Conservation (phyloP, 495 filamentous ascomycete genomes). For the Trypethelium eluteriae region DNA sequence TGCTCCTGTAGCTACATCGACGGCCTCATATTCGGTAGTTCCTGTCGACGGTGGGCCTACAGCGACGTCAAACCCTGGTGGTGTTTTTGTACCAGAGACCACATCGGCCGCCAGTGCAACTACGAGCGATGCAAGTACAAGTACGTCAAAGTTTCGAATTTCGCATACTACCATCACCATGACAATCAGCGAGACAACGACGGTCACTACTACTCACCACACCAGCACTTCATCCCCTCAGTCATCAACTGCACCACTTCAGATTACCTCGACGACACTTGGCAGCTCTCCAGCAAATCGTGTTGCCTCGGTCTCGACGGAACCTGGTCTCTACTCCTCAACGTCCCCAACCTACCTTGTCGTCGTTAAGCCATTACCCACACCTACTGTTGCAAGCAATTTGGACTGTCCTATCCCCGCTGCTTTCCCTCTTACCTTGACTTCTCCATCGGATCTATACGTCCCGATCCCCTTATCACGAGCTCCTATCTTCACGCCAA, state of each 20-base stretch:
- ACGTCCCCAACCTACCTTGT: not conserved
- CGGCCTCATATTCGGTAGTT: not conserved
- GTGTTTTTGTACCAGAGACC: slow-evolving; percentile 1
- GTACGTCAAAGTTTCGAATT: not conserved
- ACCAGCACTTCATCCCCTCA: not conserved
- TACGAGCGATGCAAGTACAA: not conserved
- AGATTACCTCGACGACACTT: not conserved
- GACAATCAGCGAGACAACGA: not conserved
- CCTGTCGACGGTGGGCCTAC: not conserved
- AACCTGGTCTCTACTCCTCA: not conserved
- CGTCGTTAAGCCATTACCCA: too few relatives aligned
- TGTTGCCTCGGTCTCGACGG: not conserved
- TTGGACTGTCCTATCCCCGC: not conserved
- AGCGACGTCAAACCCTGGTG: not conserved
- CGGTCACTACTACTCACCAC: not conserved
- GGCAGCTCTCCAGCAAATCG: not conserved
- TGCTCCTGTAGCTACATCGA: not conserved
- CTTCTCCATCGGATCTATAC: too few relatives aligned
- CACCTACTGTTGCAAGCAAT: not conserved
- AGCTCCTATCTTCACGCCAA: not conserved
- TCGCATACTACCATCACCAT: not conserved
- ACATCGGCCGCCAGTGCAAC: not conserved
- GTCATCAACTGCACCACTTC: not conserved
- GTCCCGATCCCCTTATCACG: not conserved
- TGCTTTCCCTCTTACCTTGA: not conserved